Evolutionary conservation across 352 stramenopile species (phyloP).

Genomic region (Pythium dissotocum): DNA sequence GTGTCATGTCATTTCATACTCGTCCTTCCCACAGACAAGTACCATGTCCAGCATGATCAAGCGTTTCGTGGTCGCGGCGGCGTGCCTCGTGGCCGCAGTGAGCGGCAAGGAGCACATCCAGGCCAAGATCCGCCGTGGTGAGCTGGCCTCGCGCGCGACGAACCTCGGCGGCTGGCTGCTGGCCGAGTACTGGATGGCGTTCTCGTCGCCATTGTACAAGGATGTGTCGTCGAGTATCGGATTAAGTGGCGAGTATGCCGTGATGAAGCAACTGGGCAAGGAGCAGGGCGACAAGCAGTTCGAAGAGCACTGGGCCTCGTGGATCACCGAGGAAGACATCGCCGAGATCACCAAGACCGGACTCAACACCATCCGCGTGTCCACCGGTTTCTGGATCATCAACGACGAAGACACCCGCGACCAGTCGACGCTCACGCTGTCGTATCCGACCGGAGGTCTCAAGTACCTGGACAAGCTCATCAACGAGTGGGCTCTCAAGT

Average conservation of each 20-base stretch:
- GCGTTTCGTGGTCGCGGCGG: constrained; percentile 9
- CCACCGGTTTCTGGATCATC: constrained; percentile 81
- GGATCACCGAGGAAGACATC: constrained; percentile 69
- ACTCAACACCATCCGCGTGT: constrained; percentile 76
- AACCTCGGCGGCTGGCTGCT: constrained; percentile 88
- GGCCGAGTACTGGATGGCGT: constrained; percentile 80
- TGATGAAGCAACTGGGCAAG: constrained; percentile 48
- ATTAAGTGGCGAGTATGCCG: constrained; percentile 43
- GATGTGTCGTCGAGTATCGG: constrained; percentile 53
- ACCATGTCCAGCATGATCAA: constrained; percentile 12
- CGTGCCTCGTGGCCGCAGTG: constrained; percentile 7
- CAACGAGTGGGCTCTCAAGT: constrained; percentile 66
- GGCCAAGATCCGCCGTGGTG: constrained; percentile 35
- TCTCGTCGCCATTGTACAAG: constrained; percentile 77
- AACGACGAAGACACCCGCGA: constrained; percentile 31
- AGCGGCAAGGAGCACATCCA: constrained; percentile 25
- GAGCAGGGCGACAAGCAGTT: constrained; percentile 49
- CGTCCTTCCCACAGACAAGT: not conserved
- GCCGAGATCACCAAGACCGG: constrained; percentile 51
- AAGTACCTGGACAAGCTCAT: constrained; percentile 81
- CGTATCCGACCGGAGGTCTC: constrained; percentile 42
- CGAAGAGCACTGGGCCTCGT: constrained; percentile 53
- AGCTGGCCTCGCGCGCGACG: constrained; percentile 51
- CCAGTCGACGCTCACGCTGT: constrained; percentile 32
- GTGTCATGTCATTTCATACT: not conserved